Evolutionary conservation across 139 green algal genomes (phyloP).

Genomic region (Coelastrella sp.): DNA sequence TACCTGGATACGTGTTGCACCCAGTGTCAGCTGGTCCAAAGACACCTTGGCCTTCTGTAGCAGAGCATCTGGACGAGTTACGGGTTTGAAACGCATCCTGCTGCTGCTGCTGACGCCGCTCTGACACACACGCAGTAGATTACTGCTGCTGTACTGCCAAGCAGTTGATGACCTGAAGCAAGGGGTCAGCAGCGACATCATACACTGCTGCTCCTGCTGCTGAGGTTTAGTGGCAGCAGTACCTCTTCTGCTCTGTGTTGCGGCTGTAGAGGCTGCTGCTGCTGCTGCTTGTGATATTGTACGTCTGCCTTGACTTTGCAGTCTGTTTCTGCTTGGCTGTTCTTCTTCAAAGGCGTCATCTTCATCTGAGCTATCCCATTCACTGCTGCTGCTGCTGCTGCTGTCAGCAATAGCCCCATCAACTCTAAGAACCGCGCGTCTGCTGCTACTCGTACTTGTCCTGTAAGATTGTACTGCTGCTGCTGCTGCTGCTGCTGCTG

Average conservation of each 20-base stretch:
- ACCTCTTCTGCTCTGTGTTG: not conserved
- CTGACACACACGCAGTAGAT: slow-evolving; percentile 5
- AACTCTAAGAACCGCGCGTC: not conserved
- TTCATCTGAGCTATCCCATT: not conserved
- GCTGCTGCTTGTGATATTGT: not conserved
- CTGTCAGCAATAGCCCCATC: too few relatives aligned
- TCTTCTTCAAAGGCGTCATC: not conserved
- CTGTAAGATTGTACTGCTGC: too few relatives aligned
- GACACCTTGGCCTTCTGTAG: not conserved
- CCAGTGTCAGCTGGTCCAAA: not conserved
- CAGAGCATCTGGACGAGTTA: slow-evolving; percentile 19
- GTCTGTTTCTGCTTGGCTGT: not conserved
- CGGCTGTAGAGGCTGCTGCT: not conserved
- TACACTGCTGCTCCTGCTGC: not conserved
- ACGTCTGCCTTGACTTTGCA: not conserved
- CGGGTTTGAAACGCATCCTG: slow-evolving; percentile 23
- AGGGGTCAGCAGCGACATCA: slow-evolving; percentile 2
- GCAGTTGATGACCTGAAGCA: not conserved
- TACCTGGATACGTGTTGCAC: not conserved
- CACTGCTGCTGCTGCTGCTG: not conserved
- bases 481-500: not conserved
- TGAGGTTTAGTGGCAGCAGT: not conserved
- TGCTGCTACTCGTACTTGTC: not conserved
- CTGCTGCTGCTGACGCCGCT: not conserved
- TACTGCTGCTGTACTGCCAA: slow-evolving; percentile 47